A percentile compares a stretch with the other conserved stretches of the same genome.
Evolutionary conservation across 192 early-diverging fungal species (phyloP).

Genomic region (Backusella australiensis): DNA sequence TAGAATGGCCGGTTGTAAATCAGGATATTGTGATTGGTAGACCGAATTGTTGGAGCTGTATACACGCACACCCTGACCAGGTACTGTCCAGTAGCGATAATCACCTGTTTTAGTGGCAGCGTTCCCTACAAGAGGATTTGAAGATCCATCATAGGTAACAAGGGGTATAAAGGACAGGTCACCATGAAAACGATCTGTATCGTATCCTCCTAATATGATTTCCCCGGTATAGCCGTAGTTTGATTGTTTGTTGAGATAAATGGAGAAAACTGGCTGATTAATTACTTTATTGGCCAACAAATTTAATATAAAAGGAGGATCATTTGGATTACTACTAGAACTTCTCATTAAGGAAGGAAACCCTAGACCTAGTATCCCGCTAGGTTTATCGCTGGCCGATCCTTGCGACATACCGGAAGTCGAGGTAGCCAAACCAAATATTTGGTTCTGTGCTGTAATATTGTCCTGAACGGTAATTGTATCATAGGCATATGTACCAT

Average conservation of each 20-base stretch:
- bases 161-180: constrained; percentile 39
- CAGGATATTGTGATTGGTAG: background rate
- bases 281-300: constrained; percentile 17
- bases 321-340: background rate
- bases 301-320: constrained; percentile 24
- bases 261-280: constrained; percentile 23
- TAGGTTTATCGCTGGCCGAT: constrained; percentile 12
- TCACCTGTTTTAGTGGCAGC: background rate
- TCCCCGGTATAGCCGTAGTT: constrained; percentile 33
- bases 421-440: constrained; percentile 23
- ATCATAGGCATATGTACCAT: constrained; percentile 29
- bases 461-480: constrained; percentile 25
- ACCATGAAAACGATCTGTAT: constrained; percentile 41
- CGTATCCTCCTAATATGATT: constrained; percentile 49
- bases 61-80: constrained; percentile 10
- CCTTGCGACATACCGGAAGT: constrained; percentile 24
- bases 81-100: constrained; percentile 26
- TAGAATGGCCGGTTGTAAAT: constrained; percentile 18
- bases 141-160: background rate
- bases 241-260: constrained; percentile 17
- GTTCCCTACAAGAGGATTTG: background rate
- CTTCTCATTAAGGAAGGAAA: constrained; percentile 18
- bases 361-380: constrained; percentile 37
- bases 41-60: background rate
- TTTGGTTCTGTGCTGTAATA: constrained; percentile 9